Evolutionary conservation across 192 early-diverging fungal species (phyloP), one percentile per base, ranked within the genome.

Genomic region (Linnemannia hyalina): DNA sequence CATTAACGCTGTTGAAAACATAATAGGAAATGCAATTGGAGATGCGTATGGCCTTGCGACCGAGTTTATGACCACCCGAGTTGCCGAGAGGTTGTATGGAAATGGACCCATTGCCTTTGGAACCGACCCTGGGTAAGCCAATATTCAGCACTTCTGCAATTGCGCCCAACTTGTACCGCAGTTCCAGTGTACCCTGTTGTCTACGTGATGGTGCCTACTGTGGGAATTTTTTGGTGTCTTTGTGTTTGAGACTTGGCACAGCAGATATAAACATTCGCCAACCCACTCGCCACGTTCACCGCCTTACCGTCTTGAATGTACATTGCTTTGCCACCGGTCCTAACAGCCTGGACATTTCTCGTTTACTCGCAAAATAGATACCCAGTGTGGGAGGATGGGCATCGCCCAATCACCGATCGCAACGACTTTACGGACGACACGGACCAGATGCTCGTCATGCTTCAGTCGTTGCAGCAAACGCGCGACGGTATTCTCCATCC

Each of bases 11-110:
- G 3, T 3, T 8, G 8, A 70, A 36, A 22, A 23, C 15, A 2
- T 70, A 36, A 8, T 73, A 89, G 93, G 93, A 32, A 88, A 89
- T 41, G 93, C 92, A 11, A 60, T 94, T 13, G 93, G 92, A 3
- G 94, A 95, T 83, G 92, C 91, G 35, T 80, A 93, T 60, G 93
- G 94, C 8, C 82, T 95, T 16, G 88, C 94, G 1, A 93, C 92
- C 29, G 94, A 95, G 75, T 93, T 93, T 74, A 80, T 94, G 81
- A 76, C 83, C n/a, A 87, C 80, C 69, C 44, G 69, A 57, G 47
- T 88, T 18, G 90, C 91, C 10, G 68, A 49, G 46, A 47, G 72
- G 40, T 44, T 87, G 9, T 94, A 95, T 84, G 91, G 90, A 10
- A 80, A 84, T 36, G 92, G 92, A 0, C 92, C 92, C 16, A 92